Evolutionary conservation across 2,329 filamentous ascomycete genomes (phyloP).

Genomic region (Oidium heveae): DNA sequence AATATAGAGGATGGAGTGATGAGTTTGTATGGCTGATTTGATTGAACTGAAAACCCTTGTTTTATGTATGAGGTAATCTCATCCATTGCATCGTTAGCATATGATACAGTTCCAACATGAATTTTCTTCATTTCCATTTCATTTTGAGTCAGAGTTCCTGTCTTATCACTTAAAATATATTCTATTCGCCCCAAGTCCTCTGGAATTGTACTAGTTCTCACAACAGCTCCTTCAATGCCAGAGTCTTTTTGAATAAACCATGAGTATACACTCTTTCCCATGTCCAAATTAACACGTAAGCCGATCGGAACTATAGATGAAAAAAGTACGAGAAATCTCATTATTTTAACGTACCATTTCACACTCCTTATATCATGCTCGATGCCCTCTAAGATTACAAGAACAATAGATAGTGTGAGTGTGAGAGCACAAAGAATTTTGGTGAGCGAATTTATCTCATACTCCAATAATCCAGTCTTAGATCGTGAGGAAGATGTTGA

Average conservation of each 20-base stretch:
- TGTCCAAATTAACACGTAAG: conserved; percentile 81
- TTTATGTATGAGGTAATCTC: conserved; percentile 71
- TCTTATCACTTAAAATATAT: conserved; percentile 91
- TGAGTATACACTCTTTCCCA: conserved; percentile 92
- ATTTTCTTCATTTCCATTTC: conserved; percentile 99
- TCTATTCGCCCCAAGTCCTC: conserved; percentile 91
- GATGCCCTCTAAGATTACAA: conserved; percentile 74
- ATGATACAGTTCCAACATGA: conserved; percentile 91
- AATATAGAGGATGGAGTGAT: conserved; percentile 54
- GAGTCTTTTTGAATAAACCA: conserved; percentile 83
- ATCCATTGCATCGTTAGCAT: conserved; percentile 97
- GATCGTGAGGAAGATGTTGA: conserved; percentile 81
- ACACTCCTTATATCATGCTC: conserved; percentile 31
- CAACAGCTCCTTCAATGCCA: conserved; percentile 75
- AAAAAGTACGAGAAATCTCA: conserved; percentile 93
- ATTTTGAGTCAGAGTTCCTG: conserved; percentile 91
- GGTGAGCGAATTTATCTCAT: conserved; percentile 89
- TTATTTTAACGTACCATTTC: conserved; percentile 86
- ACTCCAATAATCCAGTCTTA: conserved; percentile 79
- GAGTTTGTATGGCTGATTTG: conserved; percentile 23
- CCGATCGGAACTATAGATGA: conserved; percentile 98
- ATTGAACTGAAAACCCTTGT: conserved; percentile 41
- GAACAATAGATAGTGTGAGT: conserved; percentile 56
- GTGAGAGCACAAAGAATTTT: conserved; percentile 89
- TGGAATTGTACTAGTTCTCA: conserved; percentile 89